These are phyloP conservation scores for Liriodendron chinense DNA, from an alignment of 164 flowering plant species.

Conservation along the genomic window DNA sequence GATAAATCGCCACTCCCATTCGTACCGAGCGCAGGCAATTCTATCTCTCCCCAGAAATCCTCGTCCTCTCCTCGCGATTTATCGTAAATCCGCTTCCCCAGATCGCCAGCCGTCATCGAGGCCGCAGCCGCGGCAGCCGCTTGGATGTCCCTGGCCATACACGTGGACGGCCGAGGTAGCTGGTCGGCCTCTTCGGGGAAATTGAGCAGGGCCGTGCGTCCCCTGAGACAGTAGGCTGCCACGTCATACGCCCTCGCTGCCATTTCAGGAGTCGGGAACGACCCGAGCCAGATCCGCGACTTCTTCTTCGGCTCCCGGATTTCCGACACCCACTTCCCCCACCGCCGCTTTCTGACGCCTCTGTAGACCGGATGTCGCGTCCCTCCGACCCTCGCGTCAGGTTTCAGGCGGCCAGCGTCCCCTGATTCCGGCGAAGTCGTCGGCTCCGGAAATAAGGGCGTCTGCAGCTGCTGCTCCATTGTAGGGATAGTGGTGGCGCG, in stretches of 20 bases:
- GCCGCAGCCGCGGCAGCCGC: slow-evolving; percentile 58
- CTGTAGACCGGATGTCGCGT: slow-evolving; percentile 57
- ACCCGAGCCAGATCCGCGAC: slow-evolving; percentile 73
- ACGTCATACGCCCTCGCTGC: slow-evolving; percentile 75
- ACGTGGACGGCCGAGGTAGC: slow-evolving; percentile 50
- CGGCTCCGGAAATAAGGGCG: neutral
- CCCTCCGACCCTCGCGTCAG: slow-evolving; percentile 16
- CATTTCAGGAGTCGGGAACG: slow-evolving; percentile 75
- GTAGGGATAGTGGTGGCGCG: neutral
- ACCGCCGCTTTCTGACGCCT: slow-evolving; percentile 67
- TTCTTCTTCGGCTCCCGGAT: slow-evolving; percentile 74
- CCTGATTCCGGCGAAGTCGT: slow-evolving; percentile 3
- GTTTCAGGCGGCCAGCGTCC: neutral
- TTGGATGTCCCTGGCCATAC: slow-evolving; percentile 58
- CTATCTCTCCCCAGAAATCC: slow-evolving; percentile 55
- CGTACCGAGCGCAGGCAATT: slow-evolving; percentile 44
- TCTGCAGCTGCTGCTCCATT: neutral
- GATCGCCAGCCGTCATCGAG: neutral
- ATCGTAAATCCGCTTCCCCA: slow-evolving; percentile 5
- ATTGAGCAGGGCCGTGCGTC: slow-evolving; percentile 53
- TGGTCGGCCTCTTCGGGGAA: slow-evolving; percentile 60
- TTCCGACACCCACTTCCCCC: slow-evolving; percentile 87
- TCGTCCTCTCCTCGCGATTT: slow-evolving; percentile 13
- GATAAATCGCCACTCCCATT: neutral
- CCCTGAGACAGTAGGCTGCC: slow-evolving; percentile 55